These are phyloP conservation scores for Anastatica hierochuntica DNA, from an alignment of 345 rosid species.

Conservation along the genomic window DNA sequence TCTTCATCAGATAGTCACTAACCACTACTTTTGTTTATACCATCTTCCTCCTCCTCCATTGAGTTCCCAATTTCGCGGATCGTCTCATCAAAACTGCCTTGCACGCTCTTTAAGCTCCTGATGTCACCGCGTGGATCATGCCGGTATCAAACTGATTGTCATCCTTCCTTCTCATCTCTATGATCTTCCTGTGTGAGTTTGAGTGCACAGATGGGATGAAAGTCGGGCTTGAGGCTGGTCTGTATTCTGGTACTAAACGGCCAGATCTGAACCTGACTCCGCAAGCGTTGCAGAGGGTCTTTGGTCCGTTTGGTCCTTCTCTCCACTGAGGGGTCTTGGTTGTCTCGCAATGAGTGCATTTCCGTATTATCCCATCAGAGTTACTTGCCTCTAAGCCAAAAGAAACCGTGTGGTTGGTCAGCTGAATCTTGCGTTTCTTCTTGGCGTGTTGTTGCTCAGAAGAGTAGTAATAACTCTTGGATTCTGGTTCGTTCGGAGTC, in stretches of 20 bases:
- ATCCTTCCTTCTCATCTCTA: slow-evolving; percentile 68
- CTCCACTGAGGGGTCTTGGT: slow-evolving; percentile 94
- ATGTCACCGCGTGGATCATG: slow-evolving; percentile 5
- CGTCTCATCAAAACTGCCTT: not conserved
- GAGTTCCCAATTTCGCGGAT: not conserved
- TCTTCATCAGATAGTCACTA: slow-evolving; percentile 16
- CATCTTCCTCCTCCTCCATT: slow-evolving; percentile 12
- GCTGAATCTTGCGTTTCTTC: slow-evolving; percentile 41
- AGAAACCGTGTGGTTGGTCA: slow-evolving; percentile 14
- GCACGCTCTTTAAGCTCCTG: slow-evolving; percentile 10
- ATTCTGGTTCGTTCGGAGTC: slow-evolving; percentile 22
- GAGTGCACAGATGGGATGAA: slow-evolving; percentile 68
- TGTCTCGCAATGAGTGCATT: slow-evolving; percentile 71
- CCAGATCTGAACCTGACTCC: slow-evolving; percentile 89
- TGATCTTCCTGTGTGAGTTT: slow-evolving; percentile 80
- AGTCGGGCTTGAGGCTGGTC: slow-evolving; percentile 87
- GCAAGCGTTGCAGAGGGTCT: slow-evolving; percentile 93
- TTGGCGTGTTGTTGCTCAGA: slow-evolving; percentile 25
- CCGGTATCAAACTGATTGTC: slow-evolving; percentile 13
- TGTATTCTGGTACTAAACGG: slow-evolving; percentile 79
- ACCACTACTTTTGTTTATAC: slow-evolving; percentile 17
- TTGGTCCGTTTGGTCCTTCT: slow-evolving; percentile 90
- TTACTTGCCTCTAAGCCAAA: slow-evolving; percentile 5
- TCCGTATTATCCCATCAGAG: slow-evolving; percentile 18
- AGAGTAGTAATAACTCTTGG: slow-evolving; percentile 17